Conservation (phyloP, 192 early-diverging fungal genomes). For the Coemansia biformis region DNA sequence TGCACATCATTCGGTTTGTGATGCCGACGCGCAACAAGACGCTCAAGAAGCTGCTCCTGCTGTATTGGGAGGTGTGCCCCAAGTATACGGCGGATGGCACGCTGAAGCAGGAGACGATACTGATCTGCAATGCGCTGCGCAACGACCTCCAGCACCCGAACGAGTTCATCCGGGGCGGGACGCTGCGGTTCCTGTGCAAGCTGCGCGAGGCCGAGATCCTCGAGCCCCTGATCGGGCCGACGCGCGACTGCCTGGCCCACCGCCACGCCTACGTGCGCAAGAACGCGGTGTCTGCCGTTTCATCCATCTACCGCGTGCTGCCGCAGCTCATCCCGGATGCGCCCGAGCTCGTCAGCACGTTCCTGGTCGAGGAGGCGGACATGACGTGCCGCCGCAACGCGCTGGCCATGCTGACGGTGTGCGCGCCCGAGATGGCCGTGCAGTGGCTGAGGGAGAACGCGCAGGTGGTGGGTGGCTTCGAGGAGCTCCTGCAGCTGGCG, state of each 20-base stretch:
- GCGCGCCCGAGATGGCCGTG: constrained; percentile 69
- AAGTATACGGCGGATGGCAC: constrained; percentile 87
- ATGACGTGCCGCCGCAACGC: constrained; percentile 89
- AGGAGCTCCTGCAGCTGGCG: constrained; percentile 89
- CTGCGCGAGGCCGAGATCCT: constrained; percentile 90
- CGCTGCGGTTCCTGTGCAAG: constrained; percentile 92
- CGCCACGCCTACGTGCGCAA: constrained; percentile 97
- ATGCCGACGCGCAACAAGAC: constrained; percentile 93
- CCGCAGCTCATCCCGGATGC: constrained; percentile 94
- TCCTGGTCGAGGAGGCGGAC: constrained; percentile 77
- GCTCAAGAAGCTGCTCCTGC: constrained; percentile 93
- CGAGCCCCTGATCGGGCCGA: constrained; percentile 87
- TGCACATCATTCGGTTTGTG: constrained; percentile 98
- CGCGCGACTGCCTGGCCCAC: constrained; percentile 86
- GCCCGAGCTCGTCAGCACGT: constrained; percentile 76
- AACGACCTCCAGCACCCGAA: constrained; percentile 98
- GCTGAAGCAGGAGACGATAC: constrained; percentile 90
- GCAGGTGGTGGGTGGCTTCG: constrained; percentile 69
- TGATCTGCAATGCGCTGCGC: constrained; percentile 91
- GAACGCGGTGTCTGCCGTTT: constrained; percentile 93
- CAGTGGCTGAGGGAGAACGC: constrained; percentile 76
- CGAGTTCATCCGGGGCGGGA: constrained; percentile 93
- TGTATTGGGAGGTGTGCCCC: constrained; percentile 98
- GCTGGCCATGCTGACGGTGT: constrained; percentile 86
- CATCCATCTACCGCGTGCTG: constrained; percentile 80